Percentiles rank a stretch among this genome's conserved stretches.
Evolutionary conservation across 345 rosid species (phyloP).

Genomic region (Arabidopsis arenosa): DNA sequence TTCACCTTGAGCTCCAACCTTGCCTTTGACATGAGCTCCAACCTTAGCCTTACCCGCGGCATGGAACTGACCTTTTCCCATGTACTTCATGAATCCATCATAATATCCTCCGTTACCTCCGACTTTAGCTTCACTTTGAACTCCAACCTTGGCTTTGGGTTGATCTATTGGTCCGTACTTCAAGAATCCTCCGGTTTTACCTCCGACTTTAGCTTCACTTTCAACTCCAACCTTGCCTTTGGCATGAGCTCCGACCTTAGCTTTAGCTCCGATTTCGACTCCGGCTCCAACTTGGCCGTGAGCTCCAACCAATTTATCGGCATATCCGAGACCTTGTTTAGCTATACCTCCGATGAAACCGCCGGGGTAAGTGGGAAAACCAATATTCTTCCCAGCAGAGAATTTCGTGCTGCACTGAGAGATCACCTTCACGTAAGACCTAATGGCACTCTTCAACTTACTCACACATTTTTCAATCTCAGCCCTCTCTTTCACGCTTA

Average conservation of each 20-base stretch:
- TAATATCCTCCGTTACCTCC: neutral
- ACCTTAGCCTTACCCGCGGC: neutral
- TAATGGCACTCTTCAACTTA: conserved; percentile 26
- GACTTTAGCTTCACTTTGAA: neutral
- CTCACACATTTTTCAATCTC: neutral
- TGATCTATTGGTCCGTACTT: too few relatives aligned
- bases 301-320: neutral
- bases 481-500: conserved; percentile 1
- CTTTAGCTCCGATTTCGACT: too few relatives aligned
- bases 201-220: neutral
- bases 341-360: neutral
- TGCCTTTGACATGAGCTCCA: neutral
- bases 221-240: too few relatives aligned
- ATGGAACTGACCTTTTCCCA: too few relatives aligned
- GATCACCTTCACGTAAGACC: conserved; percentile 11
- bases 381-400: neutral
- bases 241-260: neutral
- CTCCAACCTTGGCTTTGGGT: too few relatives aligned
- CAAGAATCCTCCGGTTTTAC: too few relatives aligned
- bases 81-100: too few relatives aligned
- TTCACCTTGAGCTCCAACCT: neutral
- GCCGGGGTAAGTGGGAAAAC: neutral
- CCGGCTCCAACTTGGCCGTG: neutral
- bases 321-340: neutral
- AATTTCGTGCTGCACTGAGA: neutral